Evolutionary conservation across 805 yeast species (phyloP).

Genomic region (Metschnikowia aberdeeniae): DNA sequence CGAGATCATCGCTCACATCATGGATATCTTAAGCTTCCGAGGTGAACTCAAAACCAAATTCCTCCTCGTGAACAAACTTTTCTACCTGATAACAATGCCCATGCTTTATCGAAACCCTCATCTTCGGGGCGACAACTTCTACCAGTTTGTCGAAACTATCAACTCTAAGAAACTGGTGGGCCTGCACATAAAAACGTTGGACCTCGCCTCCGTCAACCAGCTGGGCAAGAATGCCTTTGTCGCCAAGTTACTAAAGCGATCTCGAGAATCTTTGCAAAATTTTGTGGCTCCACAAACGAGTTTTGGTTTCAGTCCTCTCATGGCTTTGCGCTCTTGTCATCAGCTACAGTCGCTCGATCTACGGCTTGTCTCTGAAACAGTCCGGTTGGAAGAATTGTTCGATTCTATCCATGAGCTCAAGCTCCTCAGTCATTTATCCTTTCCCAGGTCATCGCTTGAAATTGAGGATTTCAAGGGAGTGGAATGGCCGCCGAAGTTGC

Average conservation of each 20-base stretch:
- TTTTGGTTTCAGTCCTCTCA: conserved; percentile 86
- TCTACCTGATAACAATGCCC: conserved; percentile 61
- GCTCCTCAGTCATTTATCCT: conserved; percentile 67
- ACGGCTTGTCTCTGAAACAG: conserved; percentile 85
- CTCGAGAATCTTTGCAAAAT: conserved; percentile 57
- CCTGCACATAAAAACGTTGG: conserved; percentile 57
- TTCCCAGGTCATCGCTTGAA: conserved; percentile 81
- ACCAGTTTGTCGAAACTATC: conserved; percentile 66
- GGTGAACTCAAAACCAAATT: conserved; percentile 43
- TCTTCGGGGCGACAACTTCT: conserved; percentile 65
- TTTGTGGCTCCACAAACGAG: conserved; percentile 93
- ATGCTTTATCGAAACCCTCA: conserved; percentile 60
- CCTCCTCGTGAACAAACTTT: conserved; percentile 55
- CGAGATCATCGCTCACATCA: conserved; percentile 31
- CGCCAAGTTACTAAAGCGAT: conserved; percentile 75
- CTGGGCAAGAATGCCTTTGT: conserved; percentile 89
- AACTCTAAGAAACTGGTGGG: conserved; percentile 52
- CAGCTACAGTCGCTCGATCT: conserved; percentile 65
- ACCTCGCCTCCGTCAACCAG: conserved; percentile 77
- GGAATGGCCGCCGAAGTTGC: conserved; percentile 75
- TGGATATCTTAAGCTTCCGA: conserved; percentile 26
- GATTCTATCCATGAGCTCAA: conserved; percentile 62
- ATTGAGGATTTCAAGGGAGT: conserved; percentile 54
- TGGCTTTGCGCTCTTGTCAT: conserved; percentile 71
- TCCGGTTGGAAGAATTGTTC: conserved; percentile 77